These are phyloP conservation scores for Cydonia oblonga DNA, from an alignment of 331 rosid species.

Conservation along the genomic window DNA sequence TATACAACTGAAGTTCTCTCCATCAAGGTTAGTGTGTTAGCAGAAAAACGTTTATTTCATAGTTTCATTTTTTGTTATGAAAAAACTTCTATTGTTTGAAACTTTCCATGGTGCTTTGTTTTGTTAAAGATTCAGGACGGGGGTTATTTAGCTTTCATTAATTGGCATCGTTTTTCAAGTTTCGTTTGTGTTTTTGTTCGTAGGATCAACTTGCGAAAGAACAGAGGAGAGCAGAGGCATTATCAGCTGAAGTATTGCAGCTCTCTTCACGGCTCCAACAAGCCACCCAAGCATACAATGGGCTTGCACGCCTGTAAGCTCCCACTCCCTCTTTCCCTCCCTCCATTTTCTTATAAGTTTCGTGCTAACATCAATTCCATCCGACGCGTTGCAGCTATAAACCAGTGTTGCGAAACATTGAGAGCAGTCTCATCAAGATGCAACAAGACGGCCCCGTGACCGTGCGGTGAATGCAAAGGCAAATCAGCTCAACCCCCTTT, in stretches of 20 bases:
- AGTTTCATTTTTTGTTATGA: neutral
- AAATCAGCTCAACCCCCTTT: neutral
- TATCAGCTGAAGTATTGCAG: conserved; percentile 76
- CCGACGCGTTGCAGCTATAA: conserved; percentile 43
- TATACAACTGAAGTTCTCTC: conserved; percentile 51
- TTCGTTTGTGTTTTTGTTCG: neutral
- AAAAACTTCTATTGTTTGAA: neutral
- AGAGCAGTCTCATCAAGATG: conserved; percentile 61
- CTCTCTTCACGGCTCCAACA: conserved; percentile 86
- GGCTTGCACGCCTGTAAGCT: conserved; percentile 62
- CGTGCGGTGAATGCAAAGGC: conserved; percentile 27
- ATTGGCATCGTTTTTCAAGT: neutral
- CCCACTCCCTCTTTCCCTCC: neutral
- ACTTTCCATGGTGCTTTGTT: neutral
- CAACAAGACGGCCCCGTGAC: conserved; percentile 58
- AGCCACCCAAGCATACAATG: conserved; percentile 65
- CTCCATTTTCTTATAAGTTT: neutral
- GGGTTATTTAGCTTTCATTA: neutral
- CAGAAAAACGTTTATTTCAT: neutral
- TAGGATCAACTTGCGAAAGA: conserved; percentile 73
- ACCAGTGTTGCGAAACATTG: conserved; percentile 81
- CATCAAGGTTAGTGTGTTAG: conserved; percentile 45
- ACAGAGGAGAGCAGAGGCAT: conserved; percentile 72
- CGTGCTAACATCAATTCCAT: conserved; percentile 2
- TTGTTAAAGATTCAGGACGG: neutral